Base-by-base conservation (phyloP, 352 stramenopile genomes). In the Globisporangium megalacanthum region DNA sequence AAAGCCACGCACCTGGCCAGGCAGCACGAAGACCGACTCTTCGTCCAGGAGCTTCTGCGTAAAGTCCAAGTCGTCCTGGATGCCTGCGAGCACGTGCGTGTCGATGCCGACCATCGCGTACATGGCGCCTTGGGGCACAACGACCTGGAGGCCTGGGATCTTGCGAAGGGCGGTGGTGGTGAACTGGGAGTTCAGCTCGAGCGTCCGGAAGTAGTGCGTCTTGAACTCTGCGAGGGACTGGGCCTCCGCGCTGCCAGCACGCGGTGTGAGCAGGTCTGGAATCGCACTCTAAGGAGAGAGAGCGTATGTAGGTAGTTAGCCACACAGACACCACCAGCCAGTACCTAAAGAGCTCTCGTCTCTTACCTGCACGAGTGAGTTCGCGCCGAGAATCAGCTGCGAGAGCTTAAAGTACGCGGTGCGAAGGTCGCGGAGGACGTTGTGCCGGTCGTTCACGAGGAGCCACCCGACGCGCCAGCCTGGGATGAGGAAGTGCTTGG, bases 381-480 rank as follows among this genome's bases (percentile, higher is more conserved):
- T 97, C 46, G 92, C 79, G 20, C 94, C 95, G 13, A 98, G 66
- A 39, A 96, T 86, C 17, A 98, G 73, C 82, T 98, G 92, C n/a
- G 88, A 92, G 6, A 99, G 73, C 45, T 91, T 92, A 51, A 92
- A 88, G 44, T 97, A 93, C 11, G 89, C 95, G 5, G 74, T 78
- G 44, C 93, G 79, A 0, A 99, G 79, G 56, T 97, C 75, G 51
- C 79, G 76, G 22, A 93, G 52, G 25, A 88, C 58, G 41, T 86
- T 54, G 59, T 88, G 77, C 60, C 86, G 84, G 66, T 98, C 95
- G 60, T 98, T 88, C 54, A 99, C 90, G 52, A 97, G 80, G 49
- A 98, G 63, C 95, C 96, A 99, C 20, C 96, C 96, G 8, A 98
- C 77, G 55, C 96, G 83, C 92, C 94, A 98, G 33, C 96, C 96